These are phyloP conservation scores for Cryptococcus sp. DNA, from an alignment of 1,284 basidiomycete genomes.

Conservation along the genomic window DNA sequence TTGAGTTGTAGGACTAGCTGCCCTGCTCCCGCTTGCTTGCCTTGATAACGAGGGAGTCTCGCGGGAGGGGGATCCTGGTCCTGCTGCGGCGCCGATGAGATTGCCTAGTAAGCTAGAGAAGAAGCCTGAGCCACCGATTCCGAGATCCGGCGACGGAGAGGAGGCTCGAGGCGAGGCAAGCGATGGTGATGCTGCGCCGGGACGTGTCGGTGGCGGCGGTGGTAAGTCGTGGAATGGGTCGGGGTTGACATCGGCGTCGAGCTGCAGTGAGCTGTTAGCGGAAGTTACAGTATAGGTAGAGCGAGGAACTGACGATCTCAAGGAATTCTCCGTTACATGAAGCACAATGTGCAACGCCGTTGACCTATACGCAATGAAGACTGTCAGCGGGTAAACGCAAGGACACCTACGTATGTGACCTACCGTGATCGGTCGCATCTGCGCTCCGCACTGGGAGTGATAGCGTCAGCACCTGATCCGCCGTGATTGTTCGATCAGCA, in stretches of 20 bases:
- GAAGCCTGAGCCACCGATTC: constrained; percentile 9
- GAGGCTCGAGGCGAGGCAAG: constrained; percentile 1
- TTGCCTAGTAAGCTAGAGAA: constrained; percentile 15
- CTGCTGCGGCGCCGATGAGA: constrained; percentile 8
- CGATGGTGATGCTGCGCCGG: constrained; percentile 9
- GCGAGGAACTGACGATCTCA: constrained; percentile 39
- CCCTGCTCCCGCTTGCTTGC: neutral
- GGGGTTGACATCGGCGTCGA: constrained; percentile 46
- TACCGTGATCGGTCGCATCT: constrained; percentile 45
- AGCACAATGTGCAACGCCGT: constrained; percentile 41
- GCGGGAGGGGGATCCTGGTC: neutral
- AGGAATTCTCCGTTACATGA: constrained; percentile 48
- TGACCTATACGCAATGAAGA: constrained; percentile 21
- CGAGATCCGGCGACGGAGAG: constrained; percentile 1
- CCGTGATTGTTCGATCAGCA: neutral
- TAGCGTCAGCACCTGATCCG: neutral
- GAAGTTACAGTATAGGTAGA: neutral
- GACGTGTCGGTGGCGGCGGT: constrained; percentile 37
- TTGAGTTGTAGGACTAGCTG: neutral
- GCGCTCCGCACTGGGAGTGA: constrained; percentile 37
- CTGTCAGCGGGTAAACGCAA: neutral
- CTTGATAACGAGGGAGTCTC: constrained; percentile 7
- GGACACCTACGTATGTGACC: neutral
- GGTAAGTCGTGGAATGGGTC: constrained; percentile 46
- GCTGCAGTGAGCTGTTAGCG: constrained; percentile 20